Evolutionary conservation across 208 protist genomes (phyloP), one percentile per base, ranked within the genome.

Genomic region (Trypanosoma melophagium): DNA sequence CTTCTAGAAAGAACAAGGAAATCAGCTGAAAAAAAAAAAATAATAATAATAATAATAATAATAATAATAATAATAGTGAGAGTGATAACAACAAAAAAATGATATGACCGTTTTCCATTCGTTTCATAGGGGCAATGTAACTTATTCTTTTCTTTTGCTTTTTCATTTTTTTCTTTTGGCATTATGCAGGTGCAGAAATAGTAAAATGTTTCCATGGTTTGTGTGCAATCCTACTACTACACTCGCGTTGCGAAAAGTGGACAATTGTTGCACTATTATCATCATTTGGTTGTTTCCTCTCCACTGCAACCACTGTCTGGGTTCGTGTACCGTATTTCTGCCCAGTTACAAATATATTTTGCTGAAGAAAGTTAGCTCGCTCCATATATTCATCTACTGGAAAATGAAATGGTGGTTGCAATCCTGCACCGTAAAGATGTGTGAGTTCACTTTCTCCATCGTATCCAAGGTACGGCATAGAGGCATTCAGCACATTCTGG

Each of bases 251-350:
- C 31, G 60, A 80, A 52, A 83, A 86, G 55, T 89, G 67, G 9
- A 78, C 73, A 38, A 80, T 19, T 35, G 28, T 35, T 5, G 1
- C 28, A 21, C 25, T 25, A 44, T 25, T 13, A 13, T 51, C 53
- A 28, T n/a, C 22, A 51, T 59, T 49, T 7, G 72, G 24, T 22
- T 61, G 38, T 9, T 61, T 35, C 28, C 28, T 68, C 62, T 87
- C 81, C 19, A 84, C 78, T 44, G 86, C 55, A 31, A 90, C 84
- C 35, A 86, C 70, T 28, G 84, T 83, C 49, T 87, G 84, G 42
- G 80, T 67, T 21, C 79, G 77, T 7, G 81, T 90, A 10, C 78
- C 80, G 66, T 81, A 74, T 8, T 52, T 67, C n/a, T 19, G 19
- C 13, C 55, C 17, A 1, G 61, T 70, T 38, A 69, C 63, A 49